Base-by-base conservation (phyloP, 2,329 filamentous ascomycete genomes). In the Phyllachora maydis region DNA sequence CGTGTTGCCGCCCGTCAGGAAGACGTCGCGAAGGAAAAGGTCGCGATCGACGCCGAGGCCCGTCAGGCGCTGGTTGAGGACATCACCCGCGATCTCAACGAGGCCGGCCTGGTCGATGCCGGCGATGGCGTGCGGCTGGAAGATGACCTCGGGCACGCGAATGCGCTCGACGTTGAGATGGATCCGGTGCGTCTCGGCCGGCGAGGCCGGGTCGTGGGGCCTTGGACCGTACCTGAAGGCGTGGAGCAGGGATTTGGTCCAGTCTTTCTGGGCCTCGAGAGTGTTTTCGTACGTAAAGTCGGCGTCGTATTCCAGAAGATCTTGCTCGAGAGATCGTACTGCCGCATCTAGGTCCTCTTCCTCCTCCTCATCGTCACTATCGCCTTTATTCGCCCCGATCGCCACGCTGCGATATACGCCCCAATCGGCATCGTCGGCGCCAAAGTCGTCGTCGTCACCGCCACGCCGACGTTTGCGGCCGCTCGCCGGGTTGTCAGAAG, bases 141-240 rank as follows among this genome's bases (percentile, higher is more conserved):
- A 93, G 11, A 92, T 64, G 6, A 93, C 74, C 50, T 95, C 85
- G 3, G 83, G 83, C 3, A 91, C 81, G 23, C 83, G 75, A 46
- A 95, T 91, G 26, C 85, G 73, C 55, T 95, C 83, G 25, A 98
- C 81, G 45, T 98, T 98, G 32, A 98, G 67, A 46, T 98, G 88
- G 24, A 98, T 55, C 48, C 95, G 85, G 45, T 82, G 71, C 11
- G 69, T 67, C 50, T 98, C 56, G 11, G 71, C 67, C 36, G 88
- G 76, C 27, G 70, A 77, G 26, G 70, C 53, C n/a, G n/a, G n/a
- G 35, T 95, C 75, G 34, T 82, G 91, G 1, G 85, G 78, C 35
- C 81, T 76, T 0, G 83, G 79, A 0, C 88, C 88, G 25, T 82
- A 75, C 18, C 78, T 54, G 49, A 93, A 98, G 6, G 82, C 78